Conservation (phyloP, 805 yeast species). For the Nakazawaea ishiwadae region DNA sequence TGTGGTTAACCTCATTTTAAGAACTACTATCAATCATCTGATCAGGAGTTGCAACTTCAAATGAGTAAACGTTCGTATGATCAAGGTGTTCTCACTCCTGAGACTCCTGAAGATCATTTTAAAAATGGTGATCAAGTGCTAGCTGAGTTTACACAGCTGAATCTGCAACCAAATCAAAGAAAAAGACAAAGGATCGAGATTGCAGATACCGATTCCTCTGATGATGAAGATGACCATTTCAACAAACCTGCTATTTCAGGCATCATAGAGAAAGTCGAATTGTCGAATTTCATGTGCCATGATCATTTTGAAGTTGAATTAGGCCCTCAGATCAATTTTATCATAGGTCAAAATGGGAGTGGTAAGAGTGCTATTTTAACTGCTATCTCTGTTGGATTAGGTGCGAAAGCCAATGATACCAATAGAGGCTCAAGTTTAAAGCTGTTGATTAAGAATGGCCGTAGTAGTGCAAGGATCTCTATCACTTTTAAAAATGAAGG, state of each 20-base stretch:
- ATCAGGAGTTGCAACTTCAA: neutral
- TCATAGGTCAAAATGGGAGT: conserved; percentile 86
- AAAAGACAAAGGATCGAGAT: conserved; percentile 9
- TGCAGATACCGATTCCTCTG: neutral
- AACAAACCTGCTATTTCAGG: conserved; percentile 49
- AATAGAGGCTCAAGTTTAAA: conserved; percentile 74
- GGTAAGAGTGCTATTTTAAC: conserved; percentile 89
- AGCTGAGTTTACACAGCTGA: conserved; percentile 8
- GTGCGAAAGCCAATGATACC: conserved; percentile 84
- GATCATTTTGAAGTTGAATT: conserved; percentile 68
- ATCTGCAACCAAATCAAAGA: neutral
- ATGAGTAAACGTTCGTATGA: neutral
- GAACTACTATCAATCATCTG: too few species aligned
- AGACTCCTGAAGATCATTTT: conserved; percentile 2
- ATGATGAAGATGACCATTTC: neutral
- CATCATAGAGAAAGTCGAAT: conserved; percentile 54
- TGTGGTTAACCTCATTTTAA: too few species aligned
- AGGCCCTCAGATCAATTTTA: conserved; percentile 79
- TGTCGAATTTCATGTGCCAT: conserved; percentile 89
- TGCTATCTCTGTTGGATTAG: conserved; percentile 81
- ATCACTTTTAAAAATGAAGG: conserved; percentile 65
- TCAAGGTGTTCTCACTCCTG: conserved; percentile 4
- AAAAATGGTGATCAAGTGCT: conserved; percentile 5
- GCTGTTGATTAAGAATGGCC: conserved; percentile 74
- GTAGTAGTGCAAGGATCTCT: conserved; percentile 58